Base-by-base conservation (phyloP, 192 early-diverging fungal genomes). In the Spizellomyces sp. region DNA sequence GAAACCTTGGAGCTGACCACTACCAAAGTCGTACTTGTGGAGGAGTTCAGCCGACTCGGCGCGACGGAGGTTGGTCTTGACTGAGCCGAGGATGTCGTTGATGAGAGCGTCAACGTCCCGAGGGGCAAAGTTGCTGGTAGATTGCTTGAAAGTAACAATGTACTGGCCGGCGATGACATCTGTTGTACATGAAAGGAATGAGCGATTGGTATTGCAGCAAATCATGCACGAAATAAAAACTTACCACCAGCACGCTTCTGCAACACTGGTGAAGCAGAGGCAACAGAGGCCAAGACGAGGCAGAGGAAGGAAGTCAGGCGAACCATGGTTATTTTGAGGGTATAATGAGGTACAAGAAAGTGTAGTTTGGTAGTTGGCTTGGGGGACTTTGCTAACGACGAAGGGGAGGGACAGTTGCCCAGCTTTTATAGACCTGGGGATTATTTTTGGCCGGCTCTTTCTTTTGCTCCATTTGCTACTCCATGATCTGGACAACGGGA, bases 11-110 rank as follows among this genome's bases (percentile, higher is more conserved):
- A 72, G 57, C 22, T n/a, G n/a, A 4, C 19, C 12, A 19, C 60
- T 48, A 56, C 54, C 54, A 57, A 72, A 72, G 54, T 63, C 70
- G 70, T 72, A 72, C 48, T 64, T 65, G 22, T 72, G 70, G 15
- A 70, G 44, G 59, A 70, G 57, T 52, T 60, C 21, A 2, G 58
- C n/a, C n/a, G n/a, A n/a, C n/a, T 56, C 54, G 4, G n/a, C 58
- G 10, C 15, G 45, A 60, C 43, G 12, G 44, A 22, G 59, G 41
- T 43, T 8, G 44, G 42, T 14, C 19, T 62, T 19, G 43, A 46
- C 43, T 43, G 69, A 48, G 36, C 67, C 65, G 47, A 69, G 67
- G 56, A 70, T 22, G n/a, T 46, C 45, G 58, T 43, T 43, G 27
- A 50, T 50, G 22, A 50, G 6, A 22, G 69, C 58, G 36, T 70